Conservation (phyloP, 345 rosid species). For the Microcos paniculata region DNA sequence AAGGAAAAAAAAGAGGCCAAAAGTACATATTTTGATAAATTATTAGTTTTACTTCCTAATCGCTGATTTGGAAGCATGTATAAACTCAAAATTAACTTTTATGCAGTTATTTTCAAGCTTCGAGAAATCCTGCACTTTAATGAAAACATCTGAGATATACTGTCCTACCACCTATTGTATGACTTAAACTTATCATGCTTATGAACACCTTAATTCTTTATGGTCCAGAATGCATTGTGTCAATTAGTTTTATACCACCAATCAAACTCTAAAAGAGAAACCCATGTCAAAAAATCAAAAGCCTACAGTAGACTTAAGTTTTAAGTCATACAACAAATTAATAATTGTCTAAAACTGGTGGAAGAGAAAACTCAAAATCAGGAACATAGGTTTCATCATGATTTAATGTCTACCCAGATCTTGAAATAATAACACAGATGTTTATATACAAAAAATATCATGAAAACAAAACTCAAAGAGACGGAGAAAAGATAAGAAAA, state of each 20-base stretch:
- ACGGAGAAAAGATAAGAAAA: slow-evolving; percentile 12
- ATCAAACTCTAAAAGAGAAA: background rate
- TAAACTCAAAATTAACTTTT: background rate
- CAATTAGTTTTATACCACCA: background rate
- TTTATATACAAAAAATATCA: background rate
- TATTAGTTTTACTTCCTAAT: slow-evolving; percentile 3
- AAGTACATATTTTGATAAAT: slow-evolving; percentile 5
- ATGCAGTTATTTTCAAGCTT: slow-evolving; percentile 10
- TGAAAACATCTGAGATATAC: background rate
- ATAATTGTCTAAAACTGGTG: background rate
- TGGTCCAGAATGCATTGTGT: background rate
- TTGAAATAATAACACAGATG: background rate
- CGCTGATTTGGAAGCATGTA: background rate
- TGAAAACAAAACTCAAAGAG: slow-evolving; percentile 2
- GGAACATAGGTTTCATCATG: background rate
- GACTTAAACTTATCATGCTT: background rate
- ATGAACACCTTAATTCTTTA: background rate
- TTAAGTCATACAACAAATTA: background rate
- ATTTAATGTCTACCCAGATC: background rate
- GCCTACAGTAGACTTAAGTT: background rate
- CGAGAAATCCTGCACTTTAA: background rate
- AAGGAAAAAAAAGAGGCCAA: background rate
- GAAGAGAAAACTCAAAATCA: background rate
- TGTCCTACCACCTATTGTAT: background rate
- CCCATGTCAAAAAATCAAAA: background rate